Percentiles rank a stretch among this genome's conserved stretches.
These are phyloP conservation scores for Brassica hybrid DNA, from an alignment of 441 rosid species.

Conservation along the genomic window DNA sequence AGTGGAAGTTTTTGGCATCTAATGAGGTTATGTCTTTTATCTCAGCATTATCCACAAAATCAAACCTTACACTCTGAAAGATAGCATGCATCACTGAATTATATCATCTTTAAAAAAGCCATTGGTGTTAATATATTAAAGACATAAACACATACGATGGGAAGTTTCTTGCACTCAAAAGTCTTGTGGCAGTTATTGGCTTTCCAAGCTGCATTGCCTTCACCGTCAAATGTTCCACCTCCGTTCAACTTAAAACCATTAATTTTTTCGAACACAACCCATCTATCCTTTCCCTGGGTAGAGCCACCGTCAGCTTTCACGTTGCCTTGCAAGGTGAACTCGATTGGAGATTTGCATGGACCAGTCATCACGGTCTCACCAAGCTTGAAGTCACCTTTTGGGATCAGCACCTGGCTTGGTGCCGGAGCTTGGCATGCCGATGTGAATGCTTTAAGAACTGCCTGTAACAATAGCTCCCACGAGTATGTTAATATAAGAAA, in stretches of 20 bases:
- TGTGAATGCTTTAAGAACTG: conserved; percentile 49
- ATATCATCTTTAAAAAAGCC: not conserved
- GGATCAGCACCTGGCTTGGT: conserved; percentile 47
- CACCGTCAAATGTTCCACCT: conserved; percentile 61
- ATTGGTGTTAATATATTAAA: not conserved
- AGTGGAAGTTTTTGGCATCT: conserved; percentile 60
- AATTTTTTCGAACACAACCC: conserved; percentile 49
- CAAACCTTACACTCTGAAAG: conserved; percentile 52
- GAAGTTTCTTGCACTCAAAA: conserved; percentile 32
- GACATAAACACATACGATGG: not conserved
- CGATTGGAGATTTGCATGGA: conserved; percentile 54
- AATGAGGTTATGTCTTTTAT: conserved; percentile 46
- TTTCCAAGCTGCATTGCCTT: conserved; percentile 54
- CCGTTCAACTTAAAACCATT: conserved; percentile 48
- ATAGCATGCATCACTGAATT: not conserved
- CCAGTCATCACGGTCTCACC: conserved; percentile 43
- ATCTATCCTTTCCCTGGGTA: conserved; percentile 14
- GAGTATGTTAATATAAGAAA: not conserved
- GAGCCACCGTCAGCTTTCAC: conserved; percentile 44
- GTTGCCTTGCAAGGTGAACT: conserved; percentile 47
- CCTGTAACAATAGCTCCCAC: conserved; percentile 27
- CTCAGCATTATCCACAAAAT: conserved; percentile 40
- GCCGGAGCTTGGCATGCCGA: conserved; percentile 52
- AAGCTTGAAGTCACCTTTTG: conserved; percentile 46
- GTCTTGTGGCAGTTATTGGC: conserved; percentile 39